Conservation (phyloP, 768 basidiomycete species). For the Sutorius australiensis region DNA sequence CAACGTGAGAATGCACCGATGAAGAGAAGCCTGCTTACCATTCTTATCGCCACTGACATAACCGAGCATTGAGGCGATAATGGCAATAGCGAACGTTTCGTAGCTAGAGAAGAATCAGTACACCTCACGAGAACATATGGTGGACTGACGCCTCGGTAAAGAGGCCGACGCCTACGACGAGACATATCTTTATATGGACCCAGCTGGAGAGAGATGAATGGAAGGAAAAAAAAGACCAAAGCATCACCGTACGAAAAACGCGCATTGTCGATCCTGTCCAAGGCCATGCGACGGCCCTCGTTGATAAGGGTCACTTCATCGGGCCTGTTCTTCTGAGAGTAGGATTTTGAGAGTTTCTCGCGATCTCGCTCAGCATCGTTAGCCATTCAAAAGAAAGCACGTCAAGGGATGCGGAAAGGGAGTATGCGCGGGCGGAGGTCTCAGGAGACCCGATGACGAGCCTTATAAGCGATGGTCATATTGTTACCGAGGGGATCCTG, state of each 20-base stretch:
- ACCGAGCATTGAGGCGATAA: slow-evolving; percentile 78
- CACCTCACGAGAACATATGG: slow-evolving; percentile 2
- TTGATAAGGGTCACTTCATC: slow-evolving; percentile 40
- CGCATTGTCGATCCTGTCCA: slow-evolving; percentile 83
- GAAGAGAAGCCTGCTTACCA: slow-evolving; percentile 2
- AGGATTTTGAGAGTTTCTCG: not conserved
- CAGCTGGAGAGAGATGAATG: slow-evolving; percentile 41
- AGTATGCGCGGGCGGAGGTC: not conserved
- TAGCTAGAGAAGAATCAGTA: slow-evolving; percentile 37
- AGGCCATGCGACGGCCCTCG: slow-evolving; percentile 68
- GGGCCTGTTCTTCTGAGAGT: not conserved
- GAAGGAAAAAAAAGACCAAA: not conserved
- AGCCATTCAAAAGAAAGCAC: slow-evolving; percentile 13
- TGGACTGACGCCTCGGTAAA: slow-evolving; percentile 74
- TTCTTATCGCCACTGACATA: slow-evolving; percentile 60
- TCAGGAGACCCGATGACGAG: not conserved
- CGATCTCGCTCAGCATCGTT: not conserved
- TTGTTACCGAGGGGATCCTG: slow-evolving; percentile 4
- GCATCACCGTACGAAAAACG: slow-evolving; percentile 61
- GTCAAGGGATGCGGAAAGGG: not conserved
- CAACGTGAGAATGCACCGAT: not conserved
- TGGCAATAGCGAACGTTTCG: slow-evolving; percentile 87
- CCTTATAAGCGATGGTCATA: slow-evolving; percentile 14
- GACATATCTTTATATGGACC: slow-evolving; percentile 77
- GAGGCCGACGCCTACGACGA: slow-evolving; percentile 76